phyloP scores from a whole-genome alignment of 2,329 filamentous ascomycete species.

The Arthrobotrys megalospora region DNA sequence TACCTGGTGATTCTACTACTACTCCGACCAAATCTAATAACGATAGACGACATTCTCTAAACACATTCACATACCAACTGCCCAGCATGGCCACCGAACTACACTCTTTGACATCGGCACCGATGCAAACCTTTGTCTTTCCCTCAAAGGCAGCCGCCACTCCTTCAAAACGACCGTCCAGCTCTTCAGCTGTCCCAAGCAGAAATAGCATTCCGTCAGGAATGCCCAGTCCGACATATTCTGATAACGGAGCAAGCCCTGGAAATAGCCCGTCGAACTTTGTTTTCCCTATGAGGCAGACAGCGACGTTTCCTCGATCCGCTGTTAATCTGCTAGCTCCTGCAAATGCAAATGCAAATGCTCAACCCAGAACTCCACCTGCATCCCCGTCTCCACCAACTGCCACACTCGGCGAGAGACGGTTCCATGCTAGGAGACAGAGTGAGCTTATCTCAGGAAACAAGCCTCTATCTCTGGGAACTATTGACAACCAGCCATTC shows the following conservation, averaged over 20 bases:
- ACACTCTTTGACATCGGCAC: slow-evolving; percentile 29
- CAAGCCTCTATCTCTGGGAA: slow-evolving; percentile 50
- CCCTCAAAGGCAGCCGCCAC: slow-evolving; percentile 28
- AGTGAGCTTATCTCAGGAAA: slow-evolving; percentile 44
- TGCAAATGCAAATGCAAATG: slow-evolving; percentile 8
- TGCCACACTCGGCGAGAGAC: slow-evolving; percentile 52
- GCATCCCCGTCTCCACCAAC: slow-evolving; percentile 49
- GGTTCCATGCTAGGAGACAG: slow-evolving; percentile 54
- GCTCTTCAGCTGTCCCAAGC: slow-evolving; percentile 45
- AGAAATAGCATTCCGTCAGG: slow-evolving; percentile 34
- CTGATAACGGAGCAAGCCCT: slow-evolving; percentile 47
- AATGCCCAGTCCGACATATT: slow-evolving; percentile 58
- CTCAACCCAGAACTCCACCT: slow-evolving; percentile 45
- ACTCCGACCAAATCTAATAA: slow-evolving; percentile 38
- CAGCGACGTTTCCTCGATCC: slow-evolving; percentile 42
- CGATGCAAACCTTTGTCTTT: slow-evolving; percentile 56
- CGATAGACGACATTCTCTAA: slow-evolving; percentile 44
- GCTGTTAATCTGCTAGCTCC: slow-evolving; percentile 47
- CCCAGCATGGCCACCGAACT: slow-evolving; percentile 57
- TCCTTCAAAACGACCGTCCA: slow-evolving; percentile 51
- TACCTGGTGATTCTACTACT: slow-evolving; percentile 51
- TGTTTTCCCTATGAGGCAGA: slow-evolving; percentile 53
- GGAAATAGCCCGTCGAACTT: slow-evolving; percentile 51
- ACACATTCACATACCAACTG: slow-evolving; percentile 1
- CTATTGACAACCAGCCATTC: slow-evolving; percentile 51